Evolutionary conservation across 1,139 yeast species (phyloP).

Genomic region (Hansenula lynferdii): DNA sequence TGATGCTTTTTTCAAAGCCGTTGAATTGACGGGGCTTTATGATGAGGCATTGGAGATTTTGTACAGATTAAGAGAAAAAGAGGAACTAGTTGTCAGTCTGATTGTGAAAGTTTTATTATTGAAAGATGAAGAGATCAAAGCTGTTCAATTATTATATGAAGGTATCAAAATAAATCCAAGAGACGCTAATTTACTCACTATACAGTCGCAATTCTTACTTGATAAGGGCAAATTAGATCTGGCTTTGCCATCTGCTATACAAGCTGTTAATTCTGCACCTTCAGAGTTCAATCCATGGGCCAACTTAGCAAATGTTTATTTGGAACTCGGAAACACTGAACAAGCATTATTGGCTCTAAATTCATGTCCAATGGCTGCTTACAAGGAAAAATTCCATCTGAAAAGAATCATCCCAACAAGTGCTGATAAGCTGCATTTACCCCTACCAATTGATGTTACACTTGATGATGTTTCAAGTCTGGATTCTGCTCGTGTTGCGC

Average conservation of each 20-base stretch:
- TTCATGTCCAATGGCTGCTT: constrained; percentile 92
- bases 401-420: constrained; percentile 33
- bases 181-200: constrained; percentile 46
- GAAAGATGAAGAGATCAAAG: constrained; percentile 75
- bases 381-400: constrained; percentile 67
- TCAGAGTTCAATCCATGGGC: constrained; percentile 95
- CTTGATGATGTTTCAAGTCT: constrained; percentile 51
- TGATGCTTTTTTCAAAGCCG: constrained; percentile 71
- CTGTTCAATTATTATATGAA: constrained; percentile 60
- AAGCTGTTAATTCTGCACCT: constrained; percentile 85
- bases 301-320: constrained; percentile 67
- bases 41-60: constrained; percentile 60
- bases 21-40: constrained; percentile 65
- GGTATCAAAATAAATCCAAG: constrained; percentile 57
- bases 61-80: constrained; percentile 36
- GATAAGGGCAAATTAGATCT: constrained; percentile 66
- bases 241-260: constrained; percentile 72
- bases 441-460: constrained; percentile 78
- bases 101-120: constrained; percentile 62
- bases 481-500: constrained; percentile 51
- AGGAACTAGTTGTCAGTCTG: constrained; percentile 55
- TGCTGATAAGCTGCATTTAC: constrained; percentile 70
- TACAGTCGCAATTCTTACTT: constrained; percentile 73
- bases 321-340: constrained; percentile 72
- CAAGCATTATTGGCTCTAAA: constrained; percentile 83